phyloP scores from a whole-genome alignment of 2,329 filamentous ascomycete species.

The Trichoderma guizhouense region DNA sequence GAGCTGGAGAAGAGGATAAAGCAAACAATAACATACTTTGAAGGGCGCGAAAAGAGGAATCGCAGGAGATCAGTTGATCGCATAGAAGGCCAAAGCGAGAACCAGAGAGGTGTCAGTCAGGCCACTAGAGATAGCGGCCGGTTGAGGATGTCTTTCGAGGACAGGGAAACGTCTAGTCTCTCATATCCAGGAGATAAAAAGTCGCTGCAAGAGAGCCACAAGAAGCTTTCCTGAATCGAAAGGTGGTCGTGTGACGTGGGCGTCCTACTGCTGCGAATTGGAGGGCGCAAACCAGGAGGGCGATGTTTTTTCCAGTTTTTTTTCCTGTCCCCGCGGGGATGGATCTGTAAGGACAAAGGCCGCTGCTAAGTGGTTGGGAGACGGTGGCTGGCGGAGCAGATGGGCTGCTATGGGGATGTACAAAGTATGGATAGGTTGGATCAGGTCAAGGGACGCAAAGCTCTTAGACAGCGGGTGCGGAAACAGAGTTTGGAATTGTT shows the following conservation, averaged over 20 bases:
- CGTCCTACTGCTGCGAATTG: not conserved
- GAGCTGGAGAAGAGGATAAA: not conserved
- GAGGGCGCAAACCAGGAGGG: conserved; percentile 1
- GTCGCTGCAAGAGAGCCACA: not conserved
- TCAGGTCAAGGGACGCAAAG: not conserved
- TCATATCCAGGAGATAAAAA: conserved; percentile 15
- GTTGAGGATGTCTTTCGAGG: conserved; percentile 25
- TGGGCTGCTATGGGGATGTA: not conserved
- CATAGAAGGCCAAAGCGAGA: conserved; percentile 63
- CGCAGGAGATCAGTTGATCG: conserved; percentile 85
- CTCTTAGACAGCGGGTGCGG: not conserved
- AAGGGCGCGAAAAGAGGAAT: conserved; percentile 83
- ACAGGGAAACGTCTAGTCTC: conserved; percentile 24
- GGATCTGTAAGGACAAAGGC: not conserved
- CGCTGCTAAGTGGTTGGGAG: not conserved
- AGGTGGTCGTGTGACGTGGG: not conserved
- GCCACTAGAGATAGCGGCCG: conserved; percentile 13
- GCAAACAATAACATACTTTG: conserved; percentile 65
- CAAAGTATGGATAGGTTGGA: not conserved
- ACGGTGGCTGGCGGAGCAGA: not conserved
- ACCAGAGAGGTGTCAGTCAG: conserved; percentile 19
- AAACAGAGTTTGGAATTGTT: conserved; percentile 5
- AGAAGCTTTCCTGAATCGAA: conserved; percentile 1
- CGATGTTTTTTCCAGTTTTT: not conserved
- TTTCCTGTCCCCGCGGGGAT: conserved; percentile 3